Evolutionary conservation across 768 basidiomycete species (phyloP).

Genomic region (Atractiella rhizophila): DNA sequence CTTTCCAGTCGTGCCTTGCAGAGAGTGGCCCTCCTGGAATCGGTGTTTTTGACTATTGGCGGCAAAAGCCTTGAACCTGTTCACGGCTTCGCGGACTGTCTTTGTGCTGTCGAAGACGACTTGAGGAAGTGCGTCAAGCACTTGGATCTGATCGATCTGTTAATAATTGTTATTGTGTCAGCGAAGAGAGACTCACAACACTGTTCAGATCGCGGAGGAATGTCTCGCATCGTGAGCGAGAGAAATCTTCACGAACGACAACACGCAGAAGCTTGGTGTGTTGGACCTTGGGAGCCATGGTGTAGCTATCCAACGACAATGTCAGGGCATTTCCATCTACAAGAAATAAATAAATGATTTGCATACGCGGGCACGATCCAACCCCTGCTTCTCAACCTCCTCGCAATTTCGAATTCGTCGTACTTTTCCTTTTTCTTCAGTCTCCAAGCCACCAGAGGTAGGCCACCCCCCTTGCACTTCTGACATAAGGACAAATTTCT

Average conservation of each 20-base stretch:
- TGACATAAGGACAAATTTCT: constrained; percentile 17
- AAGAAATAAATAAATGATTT: neutral
- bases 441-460: constrained; percentile 20
- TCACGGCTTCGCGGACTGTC: neutral
- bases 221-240: constrained; percentile 15
- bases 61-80: no score
- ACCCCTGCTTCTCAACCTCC: constrained; percentile 13
- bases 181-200: neutral
- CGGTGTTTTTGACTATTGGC: neutral
- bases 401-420: constrained; percentile 20
- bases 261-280: constrained; percentile 19
- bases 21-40: constrained; percentile 19
- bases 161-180: no score
- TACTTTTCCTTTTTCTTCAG: constrained; percentile 9
- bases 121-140: constrained; percentile 16
- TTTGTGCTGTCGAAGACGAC: constrained; percentile 11
- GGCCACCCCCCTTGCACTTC: constrained; percentile 13
- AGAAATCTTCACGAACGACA: constrained; percentile 20
- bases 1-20: constrained; percentile 21
- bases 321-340: neutral
- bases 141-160: no score
- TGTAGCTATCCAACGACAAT: neutral
- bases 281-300: constrained; percentile 10
- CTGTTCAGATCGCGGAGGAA: constrained; percentile 18
- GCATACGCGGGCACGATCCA: constrained; percentile 12